Base-by-base conservation (phyloP, 2,329 filamentous ascomycete species). In the Fusarium sp. region DNA sequence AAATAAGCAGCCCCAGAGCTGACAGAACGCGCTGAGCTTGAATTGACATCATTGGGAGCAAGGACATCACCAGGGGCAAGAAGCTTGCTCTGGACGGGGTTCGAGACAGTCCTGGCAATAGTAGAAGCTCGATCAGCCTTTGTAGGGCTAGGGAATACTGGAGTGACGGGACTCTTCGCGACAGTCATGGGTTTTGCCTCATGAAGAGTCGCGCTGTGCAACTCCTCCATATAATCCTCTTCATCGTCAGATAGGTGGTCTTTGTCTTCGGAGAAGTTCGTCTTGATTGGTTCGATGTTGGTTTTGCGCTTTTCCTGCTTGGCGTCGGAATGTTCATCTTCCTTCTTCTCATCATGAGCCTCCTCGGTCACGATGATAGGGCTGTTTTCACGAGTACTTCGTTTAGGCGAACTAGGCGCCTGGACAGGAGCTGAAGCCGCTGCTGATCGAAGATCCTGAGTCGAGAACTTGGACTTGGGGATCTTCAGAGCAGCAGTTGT, bases 121-220 rank as follows among this genome's bases (percentile, higher is more conserved):
- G 42, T 77, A 28, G 74, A 74, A 28, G 79, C 71, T 46, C 65
- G 55, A 38, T 70, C 60, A 24, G 57, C 56, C 62, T 67, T 71
- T 40, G 70, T 70, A 45, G 69, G 69, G 23, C 73, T 77, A 0
- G 84, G 81, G 65, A 86, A 88, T 52, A 89, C 85, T 1, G 91
- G 86, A 15, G 87, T 90, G 40, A 91, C 87, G n/a, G 94, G 92
- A n/a, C 93, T 93, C 77, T 94, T 94, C 21, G 91, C 89, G 10
- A 96, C 89, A 3, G 86, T 86, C 66, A 96, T 88, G 3, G 92
- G 90, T 74, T 90, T 91, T n/a, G 93, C 93, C 79, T 97, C 88
- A 74, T 96, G 86, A 19, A 97, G 82, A 3, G 91, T 94, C 26
- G 93, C 94, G 55, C 88, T 91, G 71, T 93, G 91, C 55, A 97